Evolutionary conservation across 306 rosid species (phyloP).

Genomic region (Rosa chinensis): DNA sequence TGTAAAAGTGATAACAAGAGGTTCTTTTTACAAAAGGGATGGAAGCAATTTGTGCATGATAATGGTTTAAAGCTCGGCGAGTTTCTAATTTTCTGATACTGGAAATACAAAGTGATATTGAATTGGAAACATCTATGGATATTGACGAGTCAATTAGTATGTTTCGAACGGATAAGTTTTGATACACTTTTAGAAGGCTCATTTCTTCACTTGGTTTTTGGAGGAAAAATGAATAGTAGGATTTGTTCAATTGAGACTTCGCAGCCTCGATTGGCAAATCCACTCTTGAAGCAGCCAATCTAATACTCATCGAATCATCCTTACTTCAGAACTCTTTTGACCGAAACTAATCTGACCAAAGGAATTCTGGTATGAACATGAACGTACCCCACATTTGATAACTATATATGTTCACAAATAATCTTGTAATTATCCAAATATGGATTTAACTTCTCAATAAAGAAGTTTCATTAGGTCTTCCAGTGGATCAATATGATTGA

Average conservation of each 20-base stretch:
- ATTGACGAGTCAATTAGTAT: background rate
- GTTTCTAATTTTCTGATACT: conserved; percentile 10
- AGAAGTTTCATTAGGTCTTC: too few species aligned
- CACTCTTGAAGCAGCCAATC: background rate
- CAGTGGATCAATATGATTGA: too few species aligned
- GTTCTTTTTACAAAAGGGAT: conserved; percentile 9
- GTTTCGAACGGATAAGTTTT: background rate
- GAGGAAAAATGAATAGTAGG: background rate
- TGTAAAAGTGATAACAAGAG: background rate
- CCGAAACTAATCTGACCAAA: background rate
- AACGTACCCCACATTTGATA: background rate
- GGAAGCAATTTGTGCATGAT: conserved; percentile 18
- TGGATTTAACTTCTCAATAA: too few species aligned
- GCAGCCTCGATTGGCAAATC: background rate
- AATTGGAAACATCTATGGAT: background rate
- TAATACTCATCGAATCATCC: background rate
- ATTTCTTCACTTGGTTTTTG: background rate
- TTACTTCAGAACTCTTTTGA: background rate
- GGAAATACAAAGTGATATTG: background rate
- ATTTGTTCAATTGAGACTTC: background rate
- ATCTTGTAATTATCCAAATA: too few species aligned
- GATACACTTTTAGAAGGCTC: background rate
- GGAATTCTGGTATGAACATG: background rate
- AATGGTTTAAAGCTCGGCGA: background rate
- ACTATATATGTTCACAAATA: too few species aligned